Evolutionary conservation across 768 basidiomycete species (phyloP).

Genomic region (Mycena alexandri): DNA sequence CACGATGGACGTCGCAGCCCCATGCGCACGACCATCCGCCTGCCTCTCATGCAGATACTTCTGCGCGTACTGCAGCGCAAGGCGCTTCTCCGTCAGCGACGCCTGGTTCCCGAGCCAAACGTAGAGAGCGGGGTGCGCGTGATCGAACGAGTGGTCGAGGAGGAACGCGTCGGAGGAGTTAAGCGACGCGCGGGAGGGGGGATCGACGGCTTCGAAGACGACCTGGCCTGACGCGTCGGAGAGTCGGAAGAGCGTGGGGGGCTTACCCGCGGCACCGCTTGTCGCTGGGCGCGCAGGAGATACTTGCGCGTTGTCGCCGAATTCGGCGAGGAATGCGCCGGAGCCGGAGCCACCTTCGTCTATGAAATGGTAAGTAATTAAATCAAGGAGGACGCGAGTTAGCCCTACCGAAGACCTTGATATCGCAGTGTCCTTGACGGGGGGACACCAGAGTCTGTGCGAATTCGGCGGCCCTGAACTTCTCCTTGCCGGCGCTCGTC

Average conservation of each 20-base stretch:
- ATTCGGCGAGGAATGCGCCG: conserved; percentile 60
- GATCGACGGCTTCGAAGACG: conserved; percentile 51
- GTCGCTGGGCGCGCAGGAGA: conserved; percentile 27
- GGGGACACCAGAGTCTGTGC: conserved; percentile 58
- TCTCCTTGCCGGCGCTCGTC: conserved; percentile 65
- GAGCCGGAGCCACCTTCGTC: conserved; percentile 66
- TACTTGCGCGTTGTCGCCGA: conserved; percentile 52
- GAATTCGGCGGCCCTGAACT: conserved; percentile 74
- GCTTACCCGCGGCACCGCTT: neutral
- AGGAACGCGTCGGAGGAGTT: conserved; percentile 65
- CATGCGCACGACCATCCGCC: conserved; percentile 36
- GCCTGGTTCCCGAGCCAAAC: conserved; percentile 70
- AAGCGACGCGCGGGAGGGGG: conserved; percentile 50
- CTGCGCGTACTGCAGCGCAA: conserved; percentile 70
- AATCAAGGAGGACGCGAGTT: neutral
- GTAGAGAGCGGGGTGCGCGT: conserved; percentile 59
- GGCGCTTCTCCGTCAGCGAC: conserved; percentile 60
- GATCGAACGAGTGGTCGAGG: conserved; percentile 57
- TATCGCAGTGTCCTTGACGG: conserved; percentile 56
- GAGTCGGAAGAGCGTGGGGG: conserved; percentile 53
- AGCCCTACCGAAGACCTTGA: conserved; percentile 63
- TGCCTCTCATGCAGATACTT: conserved; percentile 60
- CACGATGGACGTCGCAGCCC: conserved; percentile 57
- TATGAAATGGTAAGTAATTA: conserved; percentile 36
- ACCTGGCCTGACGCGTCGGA: conserved; percentile 60